phyloP scores from a whole-genome alignment of 495 filamentous ascomycete genomes.

The Penicillium lividum region DNA sequence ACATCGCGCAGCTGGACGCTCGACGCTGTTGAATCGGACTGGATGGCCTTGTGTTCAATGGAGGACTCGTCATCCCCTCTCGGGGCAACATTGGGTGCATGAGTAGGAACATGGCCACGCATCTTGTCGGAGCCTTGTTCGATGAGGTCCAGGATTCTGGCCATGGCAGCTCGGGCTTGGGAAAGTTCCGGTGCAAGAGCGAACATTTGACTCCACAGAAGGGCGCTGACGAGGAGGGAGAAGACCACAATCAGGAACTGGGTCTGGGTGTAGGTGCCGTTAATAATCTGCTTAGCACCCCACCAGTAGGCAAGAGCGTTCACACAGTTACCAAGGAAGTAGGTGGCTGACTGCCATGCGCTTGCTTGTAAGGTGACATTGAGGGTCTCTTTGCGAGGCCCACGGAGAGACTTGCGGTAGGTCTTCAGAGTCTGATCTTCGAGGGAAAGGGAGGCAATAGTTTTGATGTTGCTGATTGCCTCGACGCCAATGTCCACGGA shows the following conservation, averaged over 20 bases:
- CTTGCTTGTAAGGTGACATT: constrained; percentile 49
- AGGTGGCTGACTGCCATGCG: constrained; percentile 55
- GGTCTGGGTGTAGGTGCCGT: constrained; percentile 55
- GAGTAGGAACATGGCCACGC: constrained; percentile 22
- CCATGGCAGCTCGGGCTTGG: constrained; percentile 48
- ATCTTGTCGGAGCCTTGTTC: constrained; percentile 43
- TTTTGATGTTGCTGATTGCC: constrained; percentile 54
- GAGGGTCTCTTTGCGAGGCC: constrained; percentile 50
- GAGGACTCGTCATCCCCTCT: constrained; percentile 12
- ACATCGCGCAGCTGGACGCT: constrained; percentile 57
- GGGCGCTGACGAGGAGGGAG: constrained; percentile 43
- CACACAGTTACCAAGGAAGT: constrained; percentile 54
- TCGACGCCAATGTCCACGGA: constrained; percentile 54
- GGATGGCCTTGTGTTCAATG: constrained; percentile 18
- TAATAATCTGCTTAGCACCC: constrained; percentile 61
- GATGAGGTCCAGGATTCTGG: constrained; percentile 50
- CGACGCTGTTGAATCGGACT: constrained; percentile 14
- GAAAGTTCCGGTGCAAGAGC: constrained; percentile 63
- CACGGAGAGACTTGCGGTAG: constrained; percentile 40
- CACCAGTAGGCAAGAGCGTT: constrained; percentile 71
- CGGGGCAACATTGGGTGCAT: background rate
- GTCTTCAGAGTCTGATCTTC: constrained; percentile 41
- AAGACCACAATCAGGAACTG: constrained; percentile 68
- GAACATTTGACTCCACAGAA: constrained; percentile 68
- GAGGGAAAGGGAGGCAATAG: constrained; percentile 53